Conservation (phyloP, 1,139 yeast genomes). For the Saccharomyces uvarum region DNA sequence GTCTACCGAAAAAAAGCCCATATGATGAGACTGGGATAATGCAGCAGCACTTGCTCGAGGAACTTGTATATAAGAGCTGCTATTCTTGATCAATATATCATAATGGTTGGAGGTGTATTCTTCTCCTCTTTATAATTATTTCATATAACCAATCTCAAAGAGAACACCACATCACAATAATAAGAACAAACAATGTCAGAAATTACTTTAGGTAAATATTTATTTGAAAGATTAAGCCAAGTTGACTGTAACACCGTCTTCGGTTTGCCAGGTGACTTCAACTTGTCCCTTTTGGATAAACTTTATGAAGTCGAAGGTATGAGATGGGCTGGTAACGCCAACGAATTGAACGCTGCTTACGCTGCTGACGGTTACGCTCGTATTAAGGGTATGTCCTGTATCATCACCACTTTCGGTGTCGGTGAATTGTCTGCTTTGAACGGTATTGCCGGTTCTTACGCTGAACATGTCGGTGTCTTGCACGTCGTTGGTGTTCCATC, state of each 20-base stretch:
- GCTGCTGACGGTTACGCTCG: slow-evolving; percentile 69
- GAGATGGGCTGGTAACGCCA: slow-evolving; percentile 66
- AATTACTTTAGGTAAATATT: slow-evolving; percentile 50
- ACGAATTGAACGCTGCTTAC: slow-evolving; percentile 65
- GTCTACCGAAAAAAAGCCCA: background rate
- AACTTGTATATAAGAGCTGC: background rate
- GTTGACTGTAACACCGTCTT: slow-evolving; percentile 50
- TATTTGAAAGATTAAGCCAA: slow-evolving; percentile 52
- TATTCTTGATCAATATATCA: background rate
- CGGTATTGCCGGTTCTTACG: slow-evolving; percentile 76
- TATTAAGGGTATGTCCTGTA: slow-evolving; percentile 52
- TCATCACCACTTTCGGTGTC: slow-evolving; percentile 72
- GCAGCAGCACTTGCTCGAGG: background rate
- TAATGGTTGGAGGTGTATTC: background rate
- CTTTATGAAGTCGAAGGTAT: slow-evolving; percentile 52
- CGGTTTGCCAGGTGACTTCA: slow-evolving; percentile 68
- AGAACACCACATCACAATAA: background rate
- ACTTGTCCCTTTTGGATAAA: slow-evolving; percentile 55
- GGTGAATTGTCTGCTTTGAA: slow-evolving; percentile 82
- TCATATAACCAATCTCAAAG: background rate
- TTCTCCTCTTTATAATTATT: background rate
- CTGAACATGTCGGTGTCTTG: slow-evolving; percentile 70
- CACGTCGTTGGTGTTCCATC: slow-evolving; percentile 80
- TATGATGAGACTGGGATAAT: background rate
- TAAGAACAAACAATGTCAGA: slow-evolving; percentile 29